A percentile compares a stretch with the other conserved stretches of the same genome.
These are phyloP conservation scores for Aspergillus proliferans DNA, from an alignment of 2,329 filamentous ascomycete species.

Conservation along the genomic window DNA sequence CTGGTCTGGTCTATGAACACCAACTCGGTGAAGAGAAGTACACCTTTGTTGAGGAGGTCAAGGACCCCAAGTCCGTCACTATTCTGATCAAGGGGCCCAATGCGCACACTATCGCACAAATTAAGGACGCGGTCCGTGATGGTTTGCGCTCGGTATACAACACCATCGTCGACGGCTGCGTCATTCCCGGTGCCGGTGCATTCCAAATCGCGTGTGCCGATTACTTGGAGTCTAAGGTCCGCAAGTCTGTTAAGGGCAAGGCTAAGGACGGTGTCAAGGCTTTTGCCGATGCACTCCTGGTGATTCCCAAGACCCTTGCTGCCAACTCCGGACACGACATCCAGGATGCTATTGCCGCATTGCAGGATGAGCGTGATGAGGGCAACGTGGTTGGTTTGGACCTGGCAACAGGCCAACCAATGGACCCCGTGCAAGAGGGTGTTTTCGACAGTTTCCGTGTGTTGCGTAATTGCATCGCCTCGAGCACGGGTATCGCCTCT, in stretches of 20 bases:
- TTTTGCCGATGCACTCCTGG: conserved; percentile 86
- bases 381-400: conserved; percentile 84
- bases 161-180: conserved; percentile 96
- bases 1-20: conserved; percentile 93
- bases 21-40: conserved; percentile 98
- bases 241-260: conserved; percentile 92
- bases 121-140: conserved; percentile 92
- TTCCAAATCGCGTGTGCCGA: conserved; percentile 92
- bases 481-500: conserved; percentile 87
- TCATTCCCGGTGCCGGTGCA: conserved; percentile 87
- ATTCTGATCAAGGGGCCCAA: conserved; percentile 98
- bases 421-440: conserved; percentile 89
- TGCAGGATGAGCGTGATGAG: conserved; percentile 80
- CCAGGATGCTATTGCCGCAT: conserved; percentile 79
- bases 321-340: conserved; percentile 95
- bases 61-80: conserved; percentile 96
- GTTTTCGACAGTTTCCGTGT: conserved; percentile 97
- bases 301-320: conserved; percentile 96
- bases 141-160: conserved; percentile 96
- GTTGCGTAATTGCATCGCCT: conserved; percentile 85
- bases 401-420: conserved; percentile 78
- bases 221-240: conserved; percentile 78
- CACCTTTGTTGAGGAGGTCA: conserved; percentile 97
- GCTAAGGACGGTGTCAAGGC: conserved; percentile 92
- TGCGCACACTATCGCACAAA: conserved; percentile 90